A percentile compares a stretch with the other conserved stretches of the same genome.
Evolutionary conservation across 192 early-diverging fungal genomes (phyloP).

Genomic region (Endogone sp.): DNA sequence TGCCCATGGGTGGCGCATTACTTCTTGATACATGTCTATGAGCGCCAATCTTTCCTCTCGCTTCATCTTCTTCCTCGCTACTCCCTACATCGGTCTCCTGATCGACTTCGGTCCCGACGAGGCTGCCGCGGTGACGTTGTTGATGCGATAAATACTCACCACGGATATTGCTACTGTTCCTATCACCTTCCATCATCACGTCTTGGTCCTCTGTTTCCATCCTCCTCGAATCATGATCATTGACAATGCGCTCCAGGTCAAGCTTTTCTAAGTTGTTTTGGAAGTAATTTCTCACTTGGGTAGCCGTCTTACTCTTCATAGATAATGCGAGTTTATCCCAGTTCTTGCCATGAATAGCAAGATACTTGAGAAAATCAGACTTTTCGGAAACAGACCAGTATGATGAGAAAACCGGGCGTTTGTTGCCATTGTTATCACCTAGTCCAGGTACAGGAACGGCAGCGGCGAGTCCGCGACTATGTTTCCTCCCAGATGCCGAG

Average conservation of each 20-base stretch:
- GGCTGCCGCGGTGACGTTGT: background rate
- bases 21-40: background rate
- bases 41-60: background rate
- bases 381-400: slow-evolving; percentile 89
- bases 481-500: background rate
- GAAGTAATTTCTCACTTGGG: slow-evolving; percentile 84
- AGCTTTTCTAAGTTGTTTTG: slow-evolving; percentile 49
- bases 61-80: slow-evolving; percentile 4
- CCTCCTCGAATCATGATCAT: slow-evolving; percentile 6
- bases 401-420: slow-evolving; percentile 56
- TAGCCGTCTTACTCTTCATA: slow-evolving; percentile 74
- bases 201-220: background rate
- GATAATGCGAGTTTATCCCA: slow-evolving; percentile 73
- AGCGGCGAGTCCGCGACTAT: background rate
- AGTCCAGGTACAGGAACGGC: background rate
- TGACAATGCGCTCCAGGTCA: slow-evolving; percentile 19
- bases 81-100: background rate
- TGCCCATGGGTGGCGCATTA: slow-evolving; percentile 9
- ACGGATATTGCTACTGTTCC: background rate
- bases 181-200: background rate
- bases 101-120: slow-evolving; percentile 1
- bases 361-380: slow-evolving; percentile 61
- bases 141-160: background rate
- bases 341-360: slow-evolving; percentile 62
- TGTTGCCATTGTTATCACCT: background rate